Percentiles rank a stretch among this genome's conserved stretches.
Evolutionary conservation across 2,329 filamentous ascomycete genomes (phyloP).

Genomic region (Pseudopyrenochaeta lycopersici): DNA sequence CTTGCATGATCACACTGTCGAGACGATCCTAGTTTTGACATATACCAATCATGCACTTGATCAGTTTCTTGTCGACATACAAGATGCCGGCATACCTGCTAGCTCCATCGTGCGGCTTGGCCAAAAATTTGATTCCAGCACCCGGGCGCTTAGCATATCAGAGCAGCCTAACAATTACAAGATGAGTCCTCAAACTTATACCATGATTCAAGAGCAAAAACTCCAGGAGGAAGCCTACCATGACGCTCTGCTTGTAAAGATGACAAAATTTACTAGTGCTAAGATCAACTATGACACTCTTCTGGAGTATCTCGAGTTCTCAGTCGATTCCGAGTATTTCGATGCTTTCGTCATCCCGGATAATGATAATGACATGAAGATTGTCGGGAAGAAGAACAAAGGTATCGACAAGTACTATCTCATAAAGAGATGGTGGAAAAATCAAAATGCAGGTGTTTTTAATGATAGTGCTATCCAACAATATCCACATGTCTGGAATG

Average conservation of each 20-base stretch:
- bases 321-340: constrained; percentile 61
- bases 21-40: constrained; percentile 69
- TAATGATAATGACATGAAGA: constrained; percentile 55
- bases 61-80: constrained; percentile 68
- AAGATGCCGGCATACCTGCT: constrained; percentile 64
- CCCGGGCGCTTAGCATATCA: constrained; percentile 58
- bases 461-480: constrained; percentile 31
- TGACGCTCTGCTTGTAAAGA: constrained; percentile 18
- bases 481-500: constrained; percentile 61
- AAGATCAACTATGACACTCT: constrained; percentile 30
- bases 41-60: constrained; percentile 68
- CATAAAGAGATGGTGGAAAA: constrained; percentile 61
- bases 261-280: constrained; percentile 14
- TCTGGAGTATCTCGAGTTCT: constrained; percentile 64
- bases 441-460: constrained; percentile 58
- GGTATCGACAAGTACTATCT: constrained; percentile 60
- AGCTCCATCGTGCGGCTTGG: constrained; percentile 69
- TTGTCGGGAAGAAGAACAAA: constrained; percentile 59
- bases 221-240: constrained; percentile 45
- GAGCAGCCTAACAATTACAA: constrained; percentile 50
- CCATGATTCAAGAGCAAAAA: constrained; percentile 56
- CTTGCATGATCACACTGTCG: constrained; percentile 59
- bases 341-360: constrained; percentile 65
- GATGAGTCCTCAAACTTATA: constrained; percentile 48
- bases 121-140: constrained; percentile 63